Conservation (phyloP, 169 alveolate species). For the Neospora caninum region DNA sequence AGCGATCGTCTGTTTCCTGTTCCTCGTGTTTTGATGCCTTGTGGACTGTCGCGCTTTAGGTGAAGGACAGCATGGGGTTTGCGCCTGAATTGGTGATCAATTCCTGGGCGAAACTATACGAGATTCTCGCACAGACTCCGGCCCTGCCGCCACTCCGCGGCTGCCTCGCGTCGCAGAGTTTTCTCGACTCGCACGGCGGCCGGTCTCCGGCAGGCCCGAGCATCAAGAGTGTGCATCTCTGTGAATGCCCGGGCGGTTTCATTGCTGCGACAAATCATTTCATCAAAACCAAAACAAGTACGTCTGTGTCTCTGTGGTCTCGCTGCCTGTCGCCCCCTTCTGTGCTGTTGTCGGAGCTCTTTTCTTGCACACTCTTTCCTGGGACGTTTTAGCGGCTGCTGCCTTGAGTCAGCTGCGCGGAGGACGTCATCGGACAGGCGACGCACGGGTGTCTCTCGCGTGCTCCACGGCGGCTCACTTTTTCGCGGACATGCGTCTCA, state of each 20-base stretch:
- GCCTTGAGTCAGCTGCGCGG: too few relatives aligned
- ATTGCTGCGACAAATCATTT: conserved; percentile 78
- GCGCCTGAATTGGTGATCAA: conserved; percentile 67
- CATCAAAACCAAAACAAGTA: conserved; percentile 69
- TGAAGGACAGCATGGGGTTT: conserved; percentile 36
- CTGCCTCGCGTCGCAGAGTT: background rate
- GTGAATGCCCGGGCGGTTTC: conserved; percentile 83
- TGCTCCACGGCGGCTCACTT: too few relatives aligned
- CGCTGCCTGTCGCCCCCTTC: background rate
- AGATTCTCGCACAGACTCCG: conserved; percentile 50
- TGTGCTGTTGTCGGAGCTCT: background rate
- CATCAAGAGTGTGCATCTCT: conserved; percentile 73
- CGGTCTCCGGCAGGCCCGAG: conserved; percentile 31
- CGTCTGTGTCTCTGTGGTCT: background rate
- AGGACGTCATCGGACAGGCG: too few relatives aligned
- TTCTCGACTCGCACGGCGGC: conserved; percentile 1
- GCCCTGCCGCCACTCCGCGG: conserved; percentile 43
- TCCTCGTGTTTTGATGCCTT: too few relatives aligned
- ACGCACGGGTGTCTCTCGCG: background rate
- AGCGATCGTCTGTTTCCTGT: too few relatives aligned
- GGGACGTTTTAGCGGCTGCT: too few relatives aligned
- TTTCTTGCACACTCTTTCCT: too few relatives aligned
- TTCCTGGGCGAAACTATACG: conserved; percentile 72
- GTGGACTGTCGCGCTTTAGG: conserved; percentile 7
- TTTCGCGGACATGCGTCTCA: too few relatives aligned